Evolutionary conservation across 768 basidiomycete genomes (phyloP).

Genomic region (Tremella yokohamensis): DNA sequence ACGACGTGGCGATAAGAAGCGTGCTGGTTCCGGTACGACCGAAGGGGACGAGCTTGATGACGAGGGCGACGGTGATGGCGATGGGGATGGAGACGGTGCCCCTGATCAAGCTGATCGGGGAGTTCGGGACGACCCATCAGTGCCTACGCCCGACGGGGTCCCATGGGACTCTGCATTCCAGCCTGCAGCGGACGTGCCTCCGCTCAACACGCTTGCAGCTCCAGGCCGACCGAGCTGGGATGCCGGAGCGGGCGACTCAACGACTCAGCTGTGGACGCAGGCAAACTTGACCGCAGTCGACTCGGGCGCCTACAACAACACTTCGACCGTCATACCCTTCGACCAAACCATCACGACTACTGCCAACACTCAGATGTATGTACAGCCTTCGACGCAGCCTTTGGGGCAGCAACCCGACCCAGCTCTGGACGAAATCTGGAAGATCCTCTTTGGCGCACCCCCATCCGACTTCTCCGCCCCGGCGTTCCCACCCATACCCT

Average conservation of each 20-base stretch:
- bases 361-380: not conserved
- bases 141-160: no score
- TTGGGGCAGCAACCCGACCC: not conserved
- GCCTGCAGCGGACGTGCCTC: no score
- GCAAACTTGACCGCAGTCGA: no score
- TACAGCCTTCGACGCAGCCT: not conserved
- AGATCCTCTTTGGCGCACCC: not conserved
- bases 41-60: not conserved
- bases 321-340: no score
- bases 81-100: conserved; percentile 48
- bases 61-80: conserved; percentile 8
- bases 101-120: not conserved
- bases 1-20: not conserved
- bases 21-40: not conserved
- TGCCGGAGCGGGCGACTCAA: no score
- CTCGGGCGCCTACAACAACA: no score
- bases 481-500: not conserved
- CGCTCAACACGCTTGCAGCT: no score
- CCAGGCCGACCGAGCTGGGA: no score
- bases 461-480: not conserved
- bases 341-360: no score
- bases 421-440: not conserved
- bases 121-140: no score
- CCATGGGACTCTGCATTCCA: no score
- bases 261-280: no score